These are phyloP conservation scores for Jackrogersella multiformis DNA, from an alignment of 495 filamentous ascomycete species.

Conservation along the genomic window DNA sequence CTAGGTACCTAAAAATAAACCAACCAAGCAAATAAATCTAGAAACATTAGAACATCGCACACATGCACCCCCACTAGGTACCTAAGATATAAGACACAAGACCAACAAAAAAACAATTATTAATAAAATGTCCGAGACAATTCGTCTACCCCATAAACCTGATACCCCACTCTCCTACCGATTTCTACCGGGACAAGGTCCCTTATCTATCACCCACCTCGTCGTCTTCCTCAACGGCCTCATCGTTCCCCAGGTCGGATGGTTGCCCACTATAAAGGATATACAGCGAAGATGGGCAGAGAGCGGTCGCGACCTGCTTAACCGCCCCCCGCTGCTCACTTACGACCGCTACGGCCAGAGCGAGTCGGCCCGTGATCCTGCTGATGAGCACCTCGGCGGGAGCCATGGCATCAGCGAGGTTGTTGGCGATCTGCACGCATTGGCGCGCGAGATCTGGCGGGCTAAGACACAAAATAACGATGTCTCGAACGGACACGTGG, in stretches of 20 bases:
- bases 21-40: neutral
- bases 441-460: conserved; percentile 55
- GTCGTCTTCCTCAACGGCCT: conserved; percentile 73
- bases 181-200: conserved; percentile 39
- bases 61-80: too few relatives aligned
- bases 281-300: conserved; percentile 39
- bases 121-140: conserved; percentile 25
- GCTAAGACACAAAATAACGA: too few relatives aligned
- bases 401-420: conserved; percentile 61
- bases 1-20: conserved; percentile 11
- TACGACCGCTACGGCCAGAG: conserved; percentile 75
- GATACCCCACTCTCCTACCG: conserved; percentile 44
- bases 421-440: conserved; percentile 61
- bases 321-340: conserved; percentile 60
- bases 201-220: conserved; percentile 47
- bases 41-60: conserved; percentile 7
- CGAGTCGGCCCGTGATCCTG: conserved; percentile 63
- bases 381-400: conserved; percentile 50
- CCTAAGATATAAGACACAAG: too few relatives aligned
- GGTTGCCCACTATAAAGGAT: conserved; percentile 57
- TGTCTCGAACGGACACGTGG: neutral
- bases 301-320: conserved; percentile 16
- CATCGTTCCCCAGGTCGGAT: conserved; percentile 59
- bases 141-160: conserved; percentile 43
- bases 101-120: too few relatives aligned